Percentiles rank a stretch among this genome's conserved stretches.
Conservation (phyloP, 768 basidiomycete species). For the Pleurotus cornucopiae region DNA sequence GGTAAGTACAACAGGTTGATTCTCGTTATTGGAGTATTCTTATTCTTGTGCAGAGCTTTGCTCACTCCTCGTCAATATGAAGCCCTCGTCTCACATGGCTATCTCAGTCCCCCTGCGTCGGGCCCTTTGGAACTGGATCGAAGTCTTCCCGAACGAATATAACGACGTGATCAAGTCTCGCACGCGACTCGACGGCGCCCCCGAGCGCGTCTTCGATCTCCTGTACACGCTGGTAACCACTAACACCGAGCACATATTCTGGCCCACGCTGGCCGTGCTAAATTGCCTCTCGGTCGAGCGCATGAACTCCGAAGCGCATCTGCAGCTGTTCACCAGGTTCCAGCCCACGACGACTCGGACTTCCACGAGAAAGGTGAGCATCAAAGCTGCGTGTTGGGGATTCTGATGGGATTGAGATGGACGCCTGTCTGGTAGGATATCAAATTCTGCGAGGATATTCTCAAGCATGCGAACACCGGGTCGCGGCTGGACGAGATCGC, state of each 20-base stretch:
- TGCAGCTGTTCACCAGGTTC: slow-evolving; percentile 6
- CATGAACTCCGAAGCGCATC: slow-evolving; percentile 52
- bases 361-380: slow-evolving; percentile 31
- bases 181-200: slow-evolving; percentile 70
- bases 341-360: not conserved
- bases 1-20: slow-evolving; percentile 32
- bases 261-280: slow-evolving; percentile 78
- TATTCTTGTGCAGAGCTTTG: slow-evolving; percentile 56
- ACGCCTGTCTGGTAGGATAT: slow-evolving; percentile 8
- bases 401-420: not conserved
- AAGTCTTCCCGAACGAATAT: slow-evolving; percentile 73
- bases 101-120: slow-evolving; percentile 69
- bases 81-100: slow-evolving; percentile 64
- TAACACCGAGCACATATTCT: slow-evolving; percentile 53
- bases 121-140: slow-evolving; percentile 91
- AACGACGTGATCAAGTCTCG: slow-evolving; percentile 63
- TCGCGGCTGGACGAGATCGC: slow-evolving; percentile 65
- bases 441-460: slow-evolving; percentile 53
- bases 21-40: not conserved
- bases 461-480: slow-evolving; percentile 50
- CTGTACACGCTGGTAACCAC: slow-evolving; percentile 47
- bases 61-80: slow-evolving; percentile 80
- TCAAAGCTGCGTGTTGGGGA: not conserved
- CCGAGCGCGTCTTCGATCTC: slow-evolving; percentile 84
- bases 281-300: slow-evolving; percentile 75